A percentile compares a stretch with the other conserved stretches of the same genome.
Conservation (phyloP, 2,329 filamentous ascomycete species). For the Gremmenia infestans region DNA sequence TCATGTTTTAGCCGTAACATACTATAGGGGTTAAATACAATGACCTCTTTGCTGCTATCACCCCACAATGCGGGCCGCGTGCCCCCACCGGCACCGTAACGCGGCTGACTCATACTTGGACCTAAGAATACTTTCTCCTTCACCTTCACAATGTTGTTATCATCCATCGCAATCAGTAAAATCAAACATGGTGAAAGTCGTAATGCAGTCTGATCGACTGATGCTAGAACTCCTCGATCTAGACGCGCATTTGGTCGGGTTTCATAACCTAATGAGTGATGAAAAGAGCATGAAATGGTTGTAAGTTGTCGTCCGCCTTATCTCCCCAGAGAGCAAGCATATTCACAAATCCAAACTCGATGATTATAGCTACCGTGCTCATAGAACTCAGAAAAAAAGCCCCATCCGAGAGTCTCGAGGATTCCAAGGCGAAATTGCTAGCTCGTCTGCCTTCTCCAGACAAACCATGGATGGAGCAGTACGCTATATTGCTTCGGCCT, state of each 20-base stretch:
- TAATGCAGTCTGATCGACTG: constrained; percentile 14
- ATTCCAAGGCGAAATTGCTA: constrained; percentile 1
- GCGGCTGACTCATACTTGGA: no score
- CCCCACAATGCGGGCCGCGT: no score
- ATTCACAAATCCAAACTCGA: no score
- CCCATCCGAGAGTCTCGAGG: no score
- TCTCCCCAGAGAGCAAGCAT: no score
- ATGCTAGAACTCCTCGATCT: constrained; percentile 10
- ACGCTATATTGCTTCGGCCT: constrained; percentile 19
- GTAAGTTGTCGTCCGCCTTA: constrained; percentile 3
- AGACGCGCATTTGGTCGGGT: constrained; percentile 11
- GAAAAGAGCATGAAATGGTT: constrained; percentile 9
- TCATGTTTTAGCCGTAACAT: no score
- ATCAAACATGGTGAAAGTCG: constrained; percentile 7
- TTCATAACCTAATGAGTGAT: background rate
- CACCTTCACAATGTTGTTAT: background rate
- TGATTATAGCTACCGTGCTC: no score
- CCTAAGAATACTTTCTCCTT: no score
- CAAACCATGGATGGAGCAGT: constrained; percentile 17
- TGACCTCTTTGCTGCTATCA: no score
- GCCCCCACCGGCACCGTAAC: no score
- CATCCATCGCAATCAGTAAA: background rate
- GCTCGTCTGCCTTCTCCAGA: constrained; percentile 2
- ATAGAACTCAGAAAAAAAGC: no score
- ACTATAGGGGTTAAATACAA: no score